Percentiles rank a stretch among this genome's conserved stretches.
These are phyloP conservation scores for Hypoxylon sp. DNA, from an alignment of 2,329 filamentous ascomycete genomes.

Conservation along the genomic window DNA sequence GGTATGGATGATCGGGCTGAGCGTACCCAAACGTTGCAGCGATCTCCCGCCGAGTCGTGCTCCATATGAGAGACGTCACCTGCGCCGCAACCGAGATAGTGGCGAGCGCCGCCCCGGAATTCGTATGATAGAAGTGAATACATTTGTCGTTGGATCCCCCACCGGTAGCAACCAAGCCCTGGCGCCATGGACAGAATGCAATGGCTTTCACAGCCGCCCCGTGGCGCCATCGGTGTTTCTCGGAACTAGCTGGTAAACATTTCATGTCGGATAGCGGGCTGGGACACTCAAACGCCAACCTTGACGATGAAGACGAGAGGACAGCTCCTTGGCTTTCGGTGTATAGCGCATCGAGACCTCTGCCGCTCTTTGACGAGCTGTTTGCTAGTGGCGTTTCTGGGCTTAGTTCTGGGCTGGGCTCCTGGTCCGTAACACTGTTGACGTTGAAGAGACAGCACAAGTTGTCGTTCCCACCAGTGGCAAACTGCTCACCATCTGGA, in stretches of 20 bases:
- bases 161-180: conserved; percentile 87
- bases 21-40: conserved; percentile 94
- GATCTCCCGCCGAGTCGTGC: conserved; percentile 86
- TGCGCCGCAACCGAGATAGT: conserved; percentile 94
- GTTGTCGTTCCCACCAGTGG: conserved; percentile 94
- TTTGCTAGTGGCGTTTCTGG: background rate
- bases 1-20: conserved; percentile 88
- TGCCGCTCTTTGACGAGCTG: background rate
- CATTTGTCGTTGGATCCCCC: conserved; percentile 95
- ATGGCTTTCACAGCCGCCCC: conserved; percentile 95
- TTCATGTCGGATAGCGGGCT: conserved; percentile 54
- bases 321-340: conserved; percentile 3
- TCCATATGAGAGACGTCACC: conserved; percentile 94
- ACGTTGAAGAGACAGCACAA: conserved; percentile 85
- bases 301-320: conserved; percentile 6
- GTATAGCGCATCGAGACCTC: background rate
- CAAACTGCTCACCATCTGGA: conserved; percentile 80
- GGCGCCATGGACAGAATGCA: conserved; percentile 95
- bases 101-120: conserved; percentile 85
- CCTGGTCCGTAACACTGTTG: conserved; percentile 65
- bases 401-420: conserved; percentile 7
- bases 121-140: conserved; percentile 95
- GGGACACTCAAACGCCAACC: conserved; percentile 11
- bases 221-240: conserved; percentile 82
- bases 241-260: conserved; percentile 67